A percentile compares a stretch with the other conserved stretches of the same genome.
Evolutionary conservation across 176 grass and related monocot genomes (phyloP).

Genomic region (Puya raimondii): DNA sequence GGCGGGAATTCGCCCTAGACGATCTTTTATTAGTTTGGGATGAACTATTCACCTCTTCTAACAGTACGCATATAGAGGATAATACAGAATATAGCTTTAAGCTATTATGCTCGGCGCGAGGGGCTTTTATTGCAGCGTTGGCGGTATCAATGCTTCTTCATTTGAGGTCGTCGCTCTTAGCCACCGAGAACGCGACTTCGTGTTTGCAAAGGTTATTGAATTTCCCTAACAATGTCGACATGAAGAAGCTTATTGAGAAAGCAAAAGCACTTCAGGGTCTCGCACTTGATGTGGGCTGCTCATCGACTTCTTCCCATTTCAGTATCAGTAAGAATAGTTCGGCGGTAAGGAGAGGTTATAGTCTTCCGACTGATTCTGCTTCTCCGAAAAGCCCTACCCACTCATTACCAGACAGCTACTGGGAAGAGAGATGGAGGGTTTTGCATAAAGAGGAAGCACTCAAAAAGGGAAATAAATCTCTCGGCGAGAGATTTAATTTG

Average conservation of each 20-base stretch:
- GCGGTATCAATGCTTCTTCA: slow-evolving; percentile 94
- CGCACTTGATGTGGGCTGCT: slow-evolving; percentile 54
- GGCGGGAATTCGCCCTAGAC: slow-evolving; percentile 71
- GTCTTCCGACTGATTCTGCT: slow-evolving; percentile 12
- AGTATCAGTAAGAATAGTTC: slow-evolving; percentile 29
- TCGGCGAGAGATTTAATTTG: slow-evolving; percentile 41
- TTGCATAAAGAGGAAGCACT: slow-evolving; percentile 50
- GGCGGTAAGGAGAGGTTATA: slow-evolving; percentile 31
- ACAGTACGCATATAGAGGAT: slow-evolving; percentile 36
- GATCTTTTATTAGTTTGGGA: slow-evolving; percentile 83
- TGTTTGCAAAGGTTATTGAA: slow-evolving; percentile 85
- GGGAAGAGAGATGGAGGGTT: slow-evolving; percentile 94
- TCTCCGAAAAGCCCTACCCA: slow-evolving; percentile 50
- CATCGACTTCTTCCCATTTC: slow-evolving; percentile 22
- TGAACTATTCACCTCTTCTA: slow-evolving; percentile 63
- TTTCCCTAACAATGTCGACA: slow-evolving; percentile 61
- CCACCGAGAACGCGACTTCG: slow-evolving; percentile 64
- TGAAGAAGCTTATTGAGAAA: slow-evolving; percentile 75
- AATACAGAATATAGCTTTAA: slow-evolving; percentile 46
- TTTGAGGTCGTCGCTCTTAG: slow-evolving; percentile 71
- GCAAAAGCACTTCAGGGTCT: slow-evolving; percentile 54
- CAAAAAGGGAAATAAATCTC: slow-evolving; percentile 42
- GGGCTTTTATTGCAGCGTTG: slow-evolving; percentile 80
- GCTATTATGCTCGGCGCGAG: slow-evolving; percentile 74
- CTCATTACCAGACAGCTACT: slow-evolving; percentile 60